A percentile compares a stretch with the other conserved stretches of the same genome.
phyloP scores from a whole-genome alignment of 2,329 filamentous ascomycete genomes.

The Ophiocordyceps camponoti-rufipedis region DNA sequence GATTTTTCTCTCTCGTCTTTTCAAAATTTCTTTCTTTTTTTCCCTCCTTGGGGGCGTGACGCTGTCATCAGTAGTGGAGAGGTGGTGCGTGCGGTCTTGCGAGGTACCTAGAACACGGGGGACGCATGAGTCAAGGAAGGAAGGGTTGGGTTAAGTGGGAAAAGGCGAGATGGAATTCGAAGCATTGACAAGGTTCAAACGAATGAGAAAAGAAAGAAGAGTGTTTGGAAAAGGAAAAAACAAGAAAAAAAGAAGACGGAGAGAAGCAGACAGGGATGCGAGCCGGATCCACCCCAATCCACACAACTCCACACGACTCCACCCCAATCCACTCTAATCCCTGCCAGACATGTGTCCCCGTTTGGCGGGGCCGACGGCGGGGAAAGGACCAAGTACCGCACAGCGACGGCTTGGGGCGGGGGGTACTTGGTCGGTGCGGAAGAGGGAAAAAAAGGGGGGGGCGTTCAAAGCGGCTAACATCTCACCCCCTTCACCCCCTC shows the following conservation, averaged over 20 bases:
- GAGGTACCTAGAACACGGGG: background rate
- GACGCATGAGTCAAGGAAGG: background rate
- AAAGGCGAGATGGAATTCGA: background rate
- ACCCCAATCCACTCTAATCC: background rate
- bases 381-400: background rate
- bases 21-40: background rate
- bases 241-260: background rate
- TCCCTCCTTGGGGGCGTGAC: background rate
- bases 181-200: background rate
- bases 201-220: background rate
- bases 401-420: no score
- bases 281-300: background rate
- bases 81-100: background rate
- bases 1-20: background rate
- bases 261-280: background rate
- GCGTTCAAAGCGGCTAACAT: no score
- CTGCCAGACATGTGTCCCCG: constrained; percentile 3
- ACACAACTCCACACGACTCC: no score
- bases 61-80: background rate
- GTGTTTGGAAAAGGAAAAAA: background rate
- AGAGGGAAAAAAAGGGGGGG: background rate
- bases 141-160: background rate
- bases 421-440: background rate
- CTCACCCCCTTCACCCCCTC: no score
- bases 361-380: constrained; percentile 1